Base-by-base conservation (phyloP, 78 protist genomes). In the Dictyostelium capitatum region DNA sequence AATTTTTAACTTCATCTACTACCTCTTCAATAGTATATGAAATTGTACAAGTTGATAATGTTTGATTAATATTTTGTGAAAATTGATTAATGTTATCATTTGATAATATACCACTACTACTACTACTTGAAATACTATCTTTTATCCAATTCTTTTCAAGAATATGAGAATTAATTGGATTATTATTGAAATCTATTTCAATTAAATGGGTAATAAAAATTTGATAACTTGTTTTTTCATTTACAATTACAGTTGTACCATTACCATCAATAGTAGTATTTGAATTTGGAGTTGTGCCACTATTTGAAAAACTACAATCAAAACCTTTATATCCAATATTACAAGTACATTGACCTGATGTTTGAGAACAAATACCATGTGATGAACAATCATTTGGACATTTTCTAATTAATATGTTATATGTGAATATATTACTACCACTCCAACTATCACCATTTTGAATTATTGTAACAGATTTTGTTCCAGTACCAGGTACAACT, bases 1-100 rank as follows among this genome's bases (percentile, higher is more conserved):
- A 70, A 5, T 70, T 0, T 41, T 70, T 70, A 19, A 50, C 15
- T 25, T 62, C 47, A 20, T 70, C 54, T 41, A 37, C 19, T 6
- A 70, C n/a, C 6, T 70, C 78, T 4, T 70, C 78, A 17, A 70
- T 43, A 17, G 78, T 70, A 70, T 30, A 41, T 37, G 78, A 17
- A 12, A 70, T 1, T 17, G 25, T 41, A 70, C 78, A 70, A 70
- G 32, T 70, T 25, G 30, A 11, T 25, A 25, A 11, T 70, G 78
- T 19, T 30, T 70, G 47, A 6, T 32, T 50, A 6, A 70, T 12
- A 37, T 17, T 70, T 41, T 70, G 78, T 32, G 47, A 23, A 43
- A 70, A 70, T 14, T 19, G 14, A 65, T 65, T n/a, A 30, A 30
- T 11, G 23, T 30, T 65, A 15, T 65, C 28, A 20, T 19, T 56